Conservation (phyloP, 768 basidiomycete genomes). For the Lentinula boryana region DNA sequence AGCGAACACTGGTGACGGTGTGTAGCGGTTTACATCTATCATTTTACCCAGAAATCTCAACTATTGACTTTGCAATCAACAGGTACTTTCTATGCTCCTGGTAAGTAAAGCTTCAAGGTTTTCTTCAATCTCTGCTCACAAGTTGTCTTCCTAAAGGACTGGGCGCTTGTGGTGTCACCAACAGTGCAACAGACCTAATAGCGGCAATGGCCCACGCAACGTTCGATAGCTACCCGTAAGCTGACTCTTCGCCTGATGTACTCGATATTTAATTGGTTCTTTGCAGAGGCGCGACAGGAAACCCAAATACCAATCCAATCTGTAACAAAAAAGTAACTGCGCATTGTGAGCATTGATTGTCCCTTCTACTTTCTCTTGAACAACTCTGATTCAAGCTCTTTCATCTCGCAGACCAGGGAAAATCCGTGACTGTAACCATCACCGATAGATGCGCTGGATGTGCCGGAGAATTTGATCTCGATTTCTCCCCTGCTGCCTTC, state of each 20-base stretch:
- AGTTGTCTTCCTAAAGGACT: conserved; percentile 5
- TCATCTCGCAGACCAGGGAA: conserved; percentile 8
- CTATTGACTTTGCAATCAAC: background rate
- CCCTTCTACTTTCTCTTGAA: background rate
- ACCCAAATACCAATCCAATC: conserved; percentile 6
- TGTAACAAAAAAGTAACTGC: conserved; percentile 5
- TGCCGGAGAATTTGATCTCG: conserved; percentile 4
- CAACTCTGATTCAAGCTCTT: background rate
- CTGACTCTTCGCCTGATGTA: conserved; percentile 3
- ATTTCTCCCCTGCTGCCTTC: conserved; percentile 7
- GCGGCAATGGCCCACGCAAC: conserved; percentile 26
- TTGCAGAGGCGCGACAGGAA: background rate
- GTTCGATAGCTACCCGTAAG: conserved; percentile 31
- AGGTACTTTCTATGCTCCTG: background rate
- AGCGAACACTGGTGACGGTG: background rate
- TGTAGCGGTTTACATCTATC: background rate
- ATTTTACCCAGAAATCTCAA: background rate
- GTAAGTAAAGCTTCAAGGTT: background rate
- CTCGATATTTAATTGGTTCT: background rate
- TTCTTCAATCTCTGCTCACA: background rate
- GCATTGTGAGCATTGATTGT: background rate
- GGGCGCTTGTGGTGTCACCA: conserved; percentile 16
- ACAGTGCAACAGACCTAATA: conserved; percentile 10
- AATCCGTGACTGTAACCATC: conserved; percentile 8
- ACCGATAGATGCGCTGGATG: conserved; percentile 10